These are phyloP conservation scores for Trametes cubensis DNA, from an alignment of 768 basidiomycete genomes.

Conservation along the genomic window DNA sequence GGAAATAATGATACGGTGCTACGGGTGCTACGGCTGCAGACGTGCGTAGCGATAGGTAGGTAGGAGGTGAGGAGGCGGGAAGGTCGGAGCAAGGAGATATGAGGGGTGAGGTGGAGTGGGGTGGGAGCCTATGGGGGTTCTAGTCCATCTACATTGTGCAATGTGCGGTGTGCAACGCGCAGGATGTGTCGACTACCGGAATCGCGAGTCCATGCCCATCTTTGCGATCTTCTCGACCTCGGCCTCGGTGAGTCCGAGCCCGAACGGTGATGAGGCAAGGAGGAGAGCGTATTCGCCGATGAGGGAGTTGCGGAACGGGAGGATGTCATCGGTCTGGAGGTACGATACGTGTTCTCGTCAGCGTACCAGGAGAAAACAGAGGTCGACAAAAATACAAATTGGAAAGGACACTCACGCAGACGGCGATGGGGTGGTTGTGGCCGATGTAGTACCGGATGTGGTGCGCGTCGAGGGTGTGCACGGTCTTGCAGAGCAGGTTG, in stretches of 20 bases:
- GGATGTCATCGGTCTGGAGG: constrained; percentile 78
- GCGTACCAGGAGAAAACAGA: not conserved
- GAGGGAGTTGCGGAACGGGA: constrained; percentile 76
- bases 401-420: constrained; percentile 60
- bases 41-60: no score
- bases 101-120: no score
- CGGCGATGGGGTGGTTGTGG: constrained; percentile 66
- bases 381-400: no score
- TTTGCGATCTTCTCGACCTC: constrained; percentile 60
- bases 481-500: constrained; percentile 79
- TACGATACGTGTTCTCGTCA: not conserved
- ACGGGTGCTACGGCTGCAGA: no score
- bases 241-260: constrained; percentile 63
- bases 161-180: no score
- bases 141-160: no score
- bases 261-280: constrained; percentile 69
- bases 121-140: no score
- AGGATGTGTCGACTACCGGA: constrained; percentile 26
- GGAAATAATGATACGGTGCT: no score
- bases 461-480: constrained; percentile 62
- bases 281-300: constrained; percentile 80
- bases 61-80: no score
- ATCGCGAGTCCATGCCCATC: constrained; percentile 57
- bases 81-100: no score
- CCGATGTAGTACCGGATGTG: constrained; percentile 71